Conservation (phyloP, 2,329 filamentous ascomycete genomes). For the Trichophaea hybrida region DNA sequence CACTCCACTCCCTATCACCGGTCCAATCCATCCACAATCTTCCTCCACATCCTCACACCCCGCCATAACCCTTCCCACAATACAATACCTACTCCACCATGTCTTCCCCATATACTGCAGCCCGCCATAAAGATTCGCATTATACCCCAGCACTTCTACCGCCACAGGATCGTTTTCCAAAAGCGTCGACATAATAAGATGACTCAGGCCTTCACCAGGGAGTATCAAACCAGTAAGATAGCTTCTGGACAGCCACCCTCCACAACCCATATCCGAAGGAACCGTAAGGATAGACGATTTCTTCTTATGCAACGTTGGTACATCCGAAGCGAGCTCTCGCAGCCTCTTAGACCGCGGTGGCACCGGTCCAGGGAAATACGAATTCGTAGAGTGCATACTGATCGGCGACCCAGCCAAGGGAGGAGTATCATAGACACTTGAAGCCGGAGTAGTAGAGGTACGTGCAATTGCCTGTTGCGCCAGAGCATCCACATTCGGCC, state of each 20-base stretch:
- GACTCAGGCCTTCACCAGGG: constrained; percentile 47
- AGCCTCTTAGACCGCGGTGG: constrained; percentile 21
- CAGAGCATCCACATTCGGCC: constrained; percentile 45
- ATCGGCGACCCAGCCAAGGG: constrained; percentile 27
- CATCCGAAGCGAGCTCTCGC: constrained; percentile 31
- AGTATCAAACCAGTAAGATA: constrained; percentile 52
- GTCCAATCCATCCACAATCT: constrained; percentile 50
- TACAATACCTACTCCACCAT: constrained; percentile 54
- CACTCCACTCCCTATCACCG: constrained; percentile 42
- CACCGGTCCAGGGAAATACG: constrained; percentile 28
- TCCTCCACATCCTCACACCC: constrained; percentile 48
- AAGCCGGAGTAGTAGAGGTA: constrained; percentile 7
- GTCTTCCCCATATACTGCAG: constrained; percentile 50
- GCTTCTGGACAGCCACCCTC: constrained; percentile 54
- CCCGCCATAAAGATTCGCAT: constrained; percentile 49
- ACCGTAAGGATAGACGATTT: constrained; percentile 27
- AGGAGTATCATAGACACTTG: constrained; percentile 23
- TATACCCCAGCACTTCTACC: constrained; percentile 43
- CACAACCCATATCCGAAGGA: constrained; percentile 33
- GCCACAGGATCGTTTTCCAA: constrained; percentile 50
- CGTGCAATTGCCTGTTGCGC: constrained; percentile 32
- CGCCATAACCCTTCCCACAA: constrained; percentile 50
- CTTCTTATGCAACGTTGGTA: background rate
- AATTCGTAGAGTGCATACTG: constrained; percentile 27
- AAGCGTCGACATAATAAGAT: constrained; percentile 51